Evolutionary conservation across 139 green algal species (phyloP).

Genomic region (Dunaliella sp.): DNA sequence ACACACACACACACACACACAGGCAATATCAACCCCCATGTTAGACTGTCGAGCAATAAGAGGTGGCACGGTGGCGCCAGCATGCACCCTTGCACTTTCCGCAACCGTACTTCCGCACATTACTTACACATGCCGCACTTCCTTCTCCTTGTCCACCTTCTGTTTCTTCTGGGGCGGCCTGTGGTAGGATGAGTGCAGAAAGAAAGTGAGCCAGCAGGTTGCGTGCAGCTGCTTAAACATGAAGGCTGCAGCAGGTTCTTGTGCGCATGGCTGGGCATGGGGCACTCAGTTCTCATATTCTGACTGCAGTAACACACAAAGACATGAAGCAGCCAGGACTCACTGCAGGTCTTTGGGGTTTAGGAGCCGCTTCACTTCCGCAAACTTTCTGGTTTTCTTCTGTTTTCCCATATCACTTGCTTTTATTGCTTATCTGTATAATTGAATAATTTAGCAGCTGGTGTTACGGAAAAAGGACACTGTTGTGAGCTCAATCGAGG

Average conservation of each 20-base stretch:
- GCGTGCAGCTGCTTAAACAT: too few relatives aligned
- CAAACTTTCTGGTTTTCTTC: slow-evolving; percentile 96
- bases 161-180: slow-evolving; percentile 55
- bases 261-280: too few relatives aligned
- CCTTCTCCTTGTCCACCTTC: slow-evolving; percentile 49
- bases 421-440: background rate
- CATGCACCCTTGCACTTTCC: too few relatives aligned
- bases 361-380: slow-evolving; percentile 92
- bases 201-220: too few relatives aligned
- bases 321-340: background rate
- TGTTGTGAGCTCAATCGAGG: too few relatives aligned
- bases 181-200: too few relatives aligned
- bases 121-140: slow-evolving; percentile 52
- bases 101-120: background rate
- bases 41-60: background rate
- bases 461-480: too few relatives aligned
- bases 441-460: background rate
- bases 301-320: too few relatives aligned
- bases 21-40: background rate
- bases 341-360: slow-evolving; percentile 80
- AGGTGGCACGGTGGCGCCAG: too few relatives aligned
- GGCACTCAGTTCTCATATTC: too few relatives aligned
- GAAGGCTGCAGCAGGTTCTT: too few relatives aligned
- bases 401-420: slow-evolving; percentile 94
- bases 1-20: too few relatives aligned